Evolutionary conservation across 1,284 basidiomycete genomes (phyloP).

Genomic region (Peniophora sp.): DNA sequence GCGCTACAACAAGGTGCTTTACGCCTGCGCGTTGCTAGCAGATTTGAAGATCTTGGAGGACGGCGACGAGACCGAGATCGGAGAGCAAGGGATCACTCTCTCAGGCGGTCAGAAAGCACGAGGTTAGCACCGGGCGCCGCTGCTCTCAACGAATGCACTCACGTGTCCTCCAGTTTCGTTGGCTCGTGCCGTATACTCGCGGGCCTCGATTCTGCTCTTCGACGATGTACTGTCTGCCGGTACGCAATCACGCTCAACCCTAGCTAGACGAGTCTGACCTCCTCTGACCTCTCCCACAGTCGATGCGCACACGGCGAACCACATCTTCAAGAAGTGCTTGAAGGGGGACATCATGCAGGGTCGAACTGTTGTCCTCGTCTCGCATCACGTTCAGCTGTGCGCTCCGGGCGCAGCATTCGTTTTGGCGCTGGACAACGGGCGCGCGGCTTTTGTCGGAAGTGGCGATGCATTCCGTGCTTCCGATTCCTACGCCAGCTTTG

Average conservation of each 20-base stretch:
- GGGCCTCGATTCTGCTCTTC: constrained; percentile 57
- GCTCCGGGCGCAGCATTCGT: constrained; percentile 62
- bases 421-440: constrained; percentile 69
- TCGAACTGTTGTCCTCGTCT: constrained; percentile 68
- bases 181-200: constrained; percentile 61
- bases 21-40: constrained; percentile 63
- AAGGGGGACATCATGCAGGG: constrained; percentile 55
- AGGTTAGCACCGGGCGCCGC: neutral
- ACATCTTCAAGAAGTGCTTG: constrained; percentile 57
- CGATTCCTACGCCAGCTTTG: constrained; percentile 30
- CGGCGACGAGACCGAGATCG: constrained; percentile 27
- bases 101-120: constrained; percentile 31
- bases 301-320: constrained; percentile 68
- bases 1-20: constrained; percentile 55
- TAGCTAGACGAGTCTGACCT: constrained; percentile 6
- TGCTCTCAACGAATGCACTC: constrained; percentile 14
- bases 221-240: constrained; percentile 71
- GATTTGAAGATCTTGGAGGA: constrained; percentile 49
- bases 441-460: constrained; percentile 61
- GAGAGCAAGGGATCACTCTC: constrained; percentile 22
- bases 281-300: too few relatives aligned
- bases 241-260: constrained; percentile 21
- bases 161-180: constrained; percentile 47
- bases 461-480: constrained; percentile 45
- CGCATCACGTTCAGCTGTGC: constrained; percentile 70